A percentile compares a stretch with the other conserved stretches of the same genome.
Conservation (phyloP, 2,329 filamentous ascomycete genomes). For the Dactylellina leptospora region DNA sequence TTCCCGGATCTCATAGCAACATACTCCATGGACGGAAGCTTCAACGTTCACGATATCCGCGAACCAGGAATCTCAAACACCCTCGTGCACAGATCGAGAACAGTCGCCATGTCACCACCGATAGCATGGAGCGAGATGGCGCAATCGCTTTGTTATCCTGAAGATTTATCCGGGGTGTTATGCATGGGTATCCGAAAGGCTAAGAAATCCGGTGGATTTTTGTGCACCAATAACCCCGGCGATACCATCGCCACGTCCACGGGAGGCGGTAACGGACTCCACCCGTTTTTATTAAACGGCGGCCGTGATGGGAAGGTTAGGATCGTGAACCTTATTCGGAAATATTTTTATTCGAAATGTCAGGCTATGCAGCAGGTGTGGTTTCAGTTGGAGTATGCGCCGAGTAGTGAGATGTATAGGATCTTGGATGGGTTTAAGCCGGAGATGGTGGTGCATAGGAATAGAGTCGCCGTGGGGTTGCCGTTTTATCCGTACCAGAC, state of each 20-base stretch:
- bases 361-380: conserved; percentile 64
- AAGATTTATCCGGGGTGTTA: conserved; percentile 59
- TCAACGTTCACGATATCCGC: conserved; percentile 63
- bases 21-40: conserved; percentile 63
- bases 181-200: conserved; percentile 53
- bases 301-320: conserved; percentile 63
- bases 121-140: conserved; percentile 51
- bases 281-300: conserved; percentile 63
- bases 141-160: conserved; percentile 48
- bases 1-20: conserved; percentile 63
- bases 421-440: conserved; percentile 57
- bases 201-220: conserved; percentile 45
- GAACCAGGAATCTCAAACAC: conserved; percentile 61
- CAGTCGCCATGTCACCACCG: conserved; percentile 48
- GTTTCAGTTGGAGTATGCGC: conserved; percentile 64
- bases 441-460: conserved; percentile 54
- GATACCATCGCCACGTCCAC: conserved; percentile 57
- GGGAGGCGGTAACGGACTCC: conserved; percentile 61
- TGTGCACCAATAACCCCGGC: conserved; percentile 47
- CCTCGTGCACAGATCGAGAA: conserved; percentile 37
- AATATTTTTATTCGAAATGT: conserved; percentile 61
- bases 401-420: conserved; percentile 54
- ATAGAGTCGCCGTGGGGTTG: conserved; percentile 36
- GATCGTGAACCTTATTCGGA: conserved; percentile 62
- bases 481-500: conserved; percentile 62